phyloP scores from a whole-genome alignment of 345 rosid species.

The Zanthoxylum bungeanum region DNA sequence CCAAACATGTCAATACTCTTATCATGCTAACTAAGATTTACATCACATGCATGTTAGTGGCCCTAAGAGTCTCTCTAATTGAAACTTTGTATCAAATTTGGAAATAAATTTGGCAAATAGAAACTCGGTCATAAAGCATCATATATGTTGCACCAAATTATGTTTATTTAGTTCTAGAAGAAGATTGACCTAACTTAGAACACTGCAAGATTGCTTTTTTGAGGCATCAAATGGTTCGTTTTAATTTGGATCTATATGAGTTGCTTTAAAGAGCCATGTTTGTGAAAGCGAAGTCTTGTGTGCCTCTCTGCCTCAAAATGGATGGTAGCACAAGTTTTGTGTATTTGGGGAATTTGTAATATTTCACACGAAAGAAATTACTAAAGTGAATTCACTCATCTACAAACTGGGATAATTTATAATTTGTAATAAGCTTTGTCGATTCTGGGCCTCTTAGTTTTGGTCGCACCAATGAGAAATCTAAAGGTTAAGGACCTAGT shows the following conservation, averaged over 20 bases:
- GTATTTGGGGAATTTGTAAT: background rate
- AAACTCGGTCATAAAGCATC: background rate
- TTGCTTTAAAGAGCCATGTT: slow-evolving; percentile 8
- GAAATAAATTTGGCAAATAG: background rate
- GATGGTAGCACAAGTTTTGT: background rate
- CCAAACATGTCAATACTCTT: too few relatives aligned
- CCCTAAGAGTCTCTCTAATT: background rate
- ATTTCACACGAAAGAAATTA: background rate
- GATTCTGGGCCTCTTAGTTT: background rate
- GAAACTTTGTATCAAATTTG: background rate
- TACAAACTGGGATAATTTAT: background rate
- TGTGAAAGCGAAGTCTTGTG: background rate
- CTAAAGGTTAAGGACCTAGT: background rate
- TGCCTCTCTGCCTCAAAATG: background rate
- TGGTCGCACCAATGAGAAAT: background rate
- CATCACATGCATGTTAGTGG: background rate
- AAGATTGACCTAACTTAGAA: background rate
- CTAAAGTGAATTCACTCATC: background rate
- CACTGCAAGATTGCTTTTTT: background rate
- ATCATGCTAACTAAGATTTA: background rate
- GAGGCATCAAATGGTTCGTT: background rate
- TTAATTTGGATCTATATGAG: background rate
- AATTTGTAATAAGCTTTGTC: background rate
- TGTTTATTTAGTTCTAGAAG: background rate
- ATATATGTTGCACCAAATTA: background rate